These are phyloP conservation scores for Pseudogymnoascus sp. DNA, from an alignment of 2,329 filamentous ascomycete species.

Conservation along the genomic window DNA sequence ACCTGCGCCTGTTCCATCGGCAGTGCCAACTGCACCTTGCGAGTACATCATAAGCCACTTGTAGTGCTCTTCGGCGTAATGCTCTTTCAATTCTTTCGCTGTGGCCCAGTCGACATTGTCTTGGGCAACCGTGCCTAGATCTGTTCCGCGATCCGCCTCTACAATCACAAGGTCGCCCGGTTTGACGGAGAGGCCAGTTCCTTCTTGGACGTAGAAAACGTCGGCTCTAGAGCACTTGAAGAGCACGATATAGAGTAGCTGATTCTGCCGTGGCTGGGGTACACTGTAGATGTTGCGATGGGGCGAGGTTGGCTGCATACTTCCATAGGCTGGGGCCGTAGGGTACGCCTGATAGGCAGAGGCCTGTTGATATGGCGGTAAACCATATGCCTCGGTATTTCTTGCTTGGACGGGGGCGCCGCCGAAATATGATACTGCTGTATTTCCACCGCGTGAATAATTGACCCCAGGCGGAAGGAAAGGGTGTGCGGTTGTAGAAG, in stretches of 20 bases:
- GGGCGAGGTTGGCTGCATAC: conserved; percentile 45
- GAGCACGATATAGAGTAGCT: conserved; percentile 77
- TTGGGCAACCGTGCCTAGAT: conserved; percentile 84
- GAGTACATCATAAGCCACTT: conserved; percentile 99
- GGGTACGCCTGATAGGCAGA: conserved; percentile 18
- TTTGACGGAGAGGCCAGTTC: conserved; percentile 83
- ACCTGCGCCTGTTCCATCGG: conserved; percentile 52
- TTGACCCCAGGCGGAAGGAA: not conserved
- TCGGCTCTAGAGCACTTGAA: conserved; percentile 96
- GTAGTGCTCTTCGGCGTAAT: conserved; percentile 91
- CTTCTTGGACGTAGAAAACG: conserved; percentile 94
- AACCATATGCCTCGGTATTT: conserved; percentile 19
- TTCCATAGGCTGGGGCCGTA: conserved; percentile 19
- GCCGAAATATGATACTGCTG: conserved; percentile 28
- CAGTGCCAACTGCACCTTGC: conserved; percentile 57
- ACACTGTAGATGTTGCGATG: conserved; percentile 54
- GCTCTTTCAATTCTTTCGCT: conserved; percentile 81
- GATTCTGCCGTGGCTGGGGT: conserved; percentile 53
- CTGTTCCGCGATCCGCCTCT: conserved; percentile 91
- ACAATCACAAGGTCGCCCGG: conserved; percentile 93
- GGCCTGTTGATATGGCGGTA: conserved; percentile 17
- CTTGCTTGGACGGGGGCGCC: conserved; percentile 20
- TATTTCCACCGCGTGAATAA: conserved; percentile 18
- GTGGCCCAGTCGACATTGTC: conserved; percentile 81
- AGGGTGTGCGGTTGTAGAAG: conserved; percentile 12